phyloP scores from a whole-genome alignment of 1,284 basidiomycete species.

The Taiwanofungus camphoratus region DNA sequence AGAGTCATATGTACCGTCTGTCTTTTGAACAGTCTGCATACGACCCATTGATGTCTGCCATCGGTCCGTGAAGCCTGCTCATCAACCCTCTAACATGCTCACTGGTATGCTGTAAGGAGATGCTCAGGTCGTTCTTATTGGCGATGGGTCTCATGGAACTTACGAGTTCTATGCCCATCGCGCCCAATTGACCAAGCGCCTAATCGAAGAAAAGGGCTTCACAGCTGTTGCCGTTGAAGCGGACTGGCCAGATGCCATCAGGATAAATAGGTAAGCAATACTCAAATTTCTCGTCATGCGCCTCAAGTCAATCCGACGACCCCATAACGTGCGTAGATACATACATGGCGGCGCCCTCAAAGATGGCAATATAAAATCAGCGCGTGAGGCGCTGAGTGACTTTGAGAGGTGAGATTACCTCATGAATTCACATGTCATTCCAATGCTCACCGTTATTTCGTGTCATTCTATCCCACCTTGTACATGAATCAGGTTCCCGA shows the following conservation, averaged over 20 bases:
- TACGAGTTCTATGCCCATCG: constrained; percentile 28
- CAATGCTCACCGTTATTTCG: neutral
- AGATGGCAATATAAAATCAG: constrained; percentile 13
- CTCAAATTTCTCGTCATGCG: neutral
- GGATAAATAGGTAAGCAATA: constrained; percentile 22
- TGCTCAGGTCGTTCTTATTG: constrained; percentile 25
- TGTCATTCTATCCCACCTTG: neutral
- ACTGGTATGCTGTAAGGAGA: constrained; percentile 13
- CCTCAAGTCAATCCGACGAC: too few relatives aligned
- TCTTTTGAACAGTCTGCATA: constrained; percentile 17
- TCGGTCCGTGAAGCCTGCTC: constrained; percentile 13
- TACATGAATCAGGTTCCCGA: constrained; percentile 23
- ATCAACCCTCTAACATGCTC: constrained; percentile 3
- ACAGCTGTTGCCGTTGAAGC: constrained; percentile 26
- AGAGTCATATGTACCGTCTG: constrained; percentile 16
- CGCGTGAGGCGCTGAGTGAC: constrained; percentile 18
- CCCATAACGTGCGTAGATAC: constrained; percentile 14
- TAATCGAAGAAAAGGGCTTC: constrained; percentile 28
- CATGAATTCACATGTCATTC: neutral
- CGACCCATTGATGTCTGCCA: constrained; percentile 21
- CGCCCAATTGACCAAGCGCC: constrained; percentile 26
- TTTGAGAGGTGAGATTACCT: constrained; percentile 18
- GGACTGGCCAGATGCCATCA: constrained; percentile 28
- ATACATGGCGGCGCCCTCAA: constrained; percentile 18
- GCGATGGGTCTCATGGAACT: constrained; percentile 26